Percentiles rank a stretch among this genome's conserved stretches.
Conservation (phyloP, 352 stramenopile genomes). For the Pythium scleroteichum region DNA sequence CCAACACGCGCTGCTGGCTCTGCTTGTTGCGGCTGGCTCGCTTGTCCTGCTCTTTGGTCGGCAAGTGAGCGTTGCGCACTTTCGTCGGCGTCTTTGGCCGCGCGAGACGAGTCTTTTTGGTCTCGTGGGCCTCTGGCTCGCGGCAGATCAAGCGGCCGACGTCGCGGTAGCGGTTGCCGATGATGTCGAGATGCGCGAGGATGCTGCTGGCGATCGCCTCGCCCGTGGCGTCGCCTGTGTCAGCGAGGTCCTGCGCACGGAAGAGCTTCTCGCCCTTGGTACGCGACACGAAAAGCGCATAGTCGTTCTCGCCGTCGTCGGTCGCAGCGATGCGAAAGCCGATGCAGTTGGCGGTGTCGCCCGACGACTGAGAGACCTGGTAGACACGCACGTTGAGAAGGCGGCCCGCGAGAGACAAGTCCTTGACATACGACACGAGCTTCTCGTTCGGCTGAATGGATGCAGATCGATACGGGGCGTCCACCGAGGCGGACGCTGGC, state of each 20-base stretch:
- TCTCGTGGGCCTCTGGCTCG: slow-evolving; percentile 41
- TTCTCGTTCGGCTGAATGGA: slow-evolving; percentile 20
- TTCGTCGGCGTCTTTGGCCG: slow-evolving; percentile 32
- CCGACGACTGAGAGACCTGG: slow-evolving; percentile 15
- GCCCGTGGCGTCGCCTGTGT: not conserved
- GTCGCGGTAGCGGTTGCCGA: slow-evolving; percentile 67
- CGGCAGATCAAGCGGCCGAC: slow-evolving; percentile 58
- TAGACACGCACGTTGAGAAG: slow-evolving; percentile 27
- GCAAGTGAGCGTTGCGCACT: slow-evolving; percentile 42
- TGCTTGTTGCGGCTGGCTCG: slow-evolving; percentile 49
- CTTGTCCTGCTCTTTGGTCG: slow-evolving; percentile 51
- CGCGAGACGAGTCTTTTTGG: slow-evolving; percentile 45
- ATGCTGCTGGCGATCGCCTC: slow-evolving; percentile 53
- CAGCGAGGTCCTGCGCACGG: slow-evolving; percentile 24
- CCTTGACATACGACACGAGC: slow-evolving; percentile 15
- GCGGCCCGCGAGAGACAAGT: slow-evolving; percentile 18
- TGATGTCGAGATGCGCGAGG: slow-evolving; percentile 57
- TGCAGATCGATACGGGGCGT: not conserved
- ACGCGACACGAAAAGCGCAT: slow-evolving; percentile 50
- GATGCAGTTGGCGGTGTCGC: slow-evolving; percentile 10
- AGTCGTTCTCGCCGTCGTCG: slow-evolving; percentile 73
- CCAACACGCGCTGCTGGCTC: slow-evolving; percentile 39
- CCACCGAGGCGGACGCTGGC: not conserved
- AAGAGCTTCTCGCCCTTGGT: slow-evolving; percentile 53
- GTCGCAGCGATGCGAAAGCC: slow-evolving; percentile 55